These are phyloP conservation scores for Darksidea phi DNA, from an alignment of 495 filamentous ascomycete species.

Conservation along the genomic window DNA sequence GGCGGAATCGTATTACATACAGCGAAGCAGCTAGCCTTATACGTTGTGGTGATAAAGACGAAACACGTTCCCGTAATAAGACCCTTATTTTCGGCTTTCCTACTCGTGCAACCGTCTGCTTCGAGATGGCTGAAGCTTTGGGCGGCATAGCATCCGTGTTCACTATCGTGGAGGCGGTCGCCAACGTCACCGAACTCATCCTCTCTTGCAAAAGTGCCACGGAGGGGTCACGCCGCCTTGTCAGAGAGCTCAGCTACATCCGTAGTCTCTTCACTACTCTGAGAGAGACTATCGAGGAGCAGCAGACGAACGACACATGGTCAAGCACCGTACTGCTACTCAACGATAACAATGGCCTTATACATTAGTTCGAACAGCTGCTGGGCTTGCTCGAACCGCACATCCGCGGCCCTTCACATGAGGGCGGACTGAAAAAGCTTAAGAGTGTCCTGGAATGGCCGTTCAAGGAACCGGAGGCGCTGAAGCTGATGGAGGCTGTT, in stretches of 20 bases:
- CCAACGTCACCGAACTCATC: conserved; percentile 2
- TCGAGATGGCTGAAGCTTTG: too few species aligned
- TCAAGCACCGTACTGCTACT: neutral
- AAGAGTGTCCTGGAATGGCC: neutral
- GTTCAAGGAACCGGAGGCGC: conserved; percentile 1
- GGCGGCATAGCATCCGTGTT: too few species aligned
- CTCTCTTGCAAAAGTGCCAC: neutral
- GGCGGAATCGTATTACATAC: too few species aligned
- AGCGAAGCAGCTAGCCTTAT: too few species aligned
- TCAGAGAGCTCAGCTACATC: conserved; percentile 6
- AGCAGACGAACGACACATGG: conserved; percentile 1
- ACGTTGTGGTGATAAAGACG: too few species aligned
- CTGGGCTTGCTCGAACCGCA: neutral
- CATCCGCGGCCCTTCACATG: neutral
- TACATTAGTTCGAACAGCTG: conserved; percentile 6
- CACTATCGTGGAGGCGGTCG: neutral
- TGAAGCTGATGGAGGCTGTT: conserved; percentile 1
- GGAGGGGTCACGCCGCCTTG: neutral
- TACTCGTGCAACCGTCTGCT: too few species aligned
- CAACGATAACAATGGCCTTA: neutral
- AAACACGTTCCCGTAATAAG: too few species aligned
- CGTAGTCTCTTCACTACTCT: conserved; percentile 10
- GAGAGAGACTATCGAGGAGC: conserved; percentile 4
- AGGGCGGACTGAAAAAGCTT: too few species aligned
- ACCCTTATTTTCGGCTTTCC: too few species aligned